Evolutionary conservation across 2,329 filamentous ascomycete species (phyloP).

Genomic region (Moelleriella libera): DNA sequence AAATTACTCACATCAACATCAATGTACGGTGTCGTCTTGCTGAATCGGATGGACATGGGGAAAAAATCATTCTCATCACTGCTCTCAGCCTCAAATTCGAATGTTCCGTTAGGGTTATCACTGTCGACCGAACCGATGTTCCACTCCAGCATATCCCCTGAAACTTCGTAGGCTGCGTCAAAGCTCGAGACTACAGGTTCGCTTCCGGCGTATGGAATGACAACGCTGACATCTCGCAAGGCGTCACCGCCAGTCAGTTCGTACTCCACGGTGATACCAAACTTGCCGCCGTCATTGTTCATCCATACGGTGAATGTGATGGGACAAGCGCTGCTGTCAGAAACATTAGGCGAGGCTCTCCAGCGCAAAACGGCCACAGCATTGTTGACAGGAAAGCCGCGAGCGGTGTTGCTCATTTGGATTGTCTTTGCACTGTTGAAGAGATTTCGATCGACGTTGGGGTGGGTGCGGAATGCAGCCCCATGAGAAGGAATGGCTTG

Average conservation of each 20-base stretch:
- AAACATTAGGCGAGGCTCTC: conserved; percentile 70
- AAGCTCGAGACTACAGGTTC: conserved; percentile 88
- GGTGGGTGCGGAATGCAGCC: conserved; percentile 87
- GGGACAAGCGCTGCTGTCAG: conserved; percentile 68
- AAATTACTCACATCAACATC: conserved; percentile 72
- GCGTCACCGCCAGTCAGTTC: conserved; percentile 72
- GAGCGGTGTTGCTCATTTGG: conserved; percentile 76
- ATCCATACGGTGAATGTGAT: conserved; percentile 98
- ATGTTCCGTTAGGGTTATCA: conserved; percentile 69
- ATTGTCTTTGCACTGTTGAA: conserved; percentile 76
- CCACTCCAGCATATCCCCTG: conserved; percentile 89
- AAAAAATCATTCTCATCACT: conserved; percentile 91
- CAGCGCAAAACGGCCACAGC: conserved; percentile 86
- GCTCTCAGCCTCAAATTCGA: conserved; percentile 88
- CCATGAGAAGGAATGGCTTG: conserved; percentile 64
- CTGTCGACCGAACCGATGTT: conserved; percentile 76
- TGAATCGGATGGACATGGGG: conserved; percentile 87
- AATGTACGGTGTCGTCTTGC: conserved; percentile 72
- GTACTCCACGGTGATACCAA: conserved; percentile 89
- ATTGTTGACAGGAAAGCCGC: conserved; percentile 90
- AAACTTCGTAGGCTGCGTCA: conserved; percentile 87
- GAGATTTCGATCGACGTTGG: conserved; percentile 81
- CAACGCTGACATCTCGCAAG: conserved; percentile 72
- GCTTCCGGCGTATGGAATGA: conserved; percentile 71
- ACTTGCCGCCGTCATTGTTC: conserved; percentile 73